phyloP scores from a whole-genome alignment of 108 stramenopile species.

The Skeletonema tropicum region DNA sequence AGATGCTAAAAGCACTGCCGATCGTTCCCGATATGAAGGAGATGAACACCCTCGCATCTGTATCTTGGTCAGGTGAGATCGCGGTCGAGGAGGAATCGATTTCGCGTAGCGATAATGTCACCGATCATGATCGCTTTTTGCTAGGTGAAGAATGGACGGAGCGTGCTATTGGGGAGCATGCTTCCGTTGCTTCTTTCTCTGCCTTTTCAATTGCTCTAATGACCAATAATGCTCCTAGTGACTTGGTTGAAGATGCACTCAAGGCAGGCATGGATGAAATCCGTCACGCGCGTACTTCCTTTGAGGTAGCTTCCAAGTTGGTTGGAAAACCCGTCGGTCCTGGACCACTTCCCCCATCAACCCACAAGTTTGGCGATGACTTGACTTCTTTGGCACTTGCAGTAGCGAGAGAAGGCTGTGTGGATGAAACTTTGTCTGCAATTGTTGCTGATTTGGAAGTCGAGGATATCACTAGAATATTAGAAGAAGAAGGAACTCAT shows the following conservation, averaged over 20 bases:
- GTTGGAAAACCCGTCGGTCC: slow-evolving; percentile 50
- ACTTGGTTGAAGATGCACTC: slow-evolving; percentile 60
- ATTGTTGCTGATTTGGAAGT: slow-evolving; percentile 55
- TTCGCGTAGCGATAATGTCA: slow-evolving; percentile 11
- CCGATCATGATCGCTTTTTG: slow-evolving; percentile 11
- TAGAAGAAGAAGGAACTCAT: slow-evolving; percentile 16
- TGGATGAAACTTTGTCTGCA: slow-evolving; percentile 66
- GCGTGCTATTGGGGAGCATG: slow-evolving; percentile 63
- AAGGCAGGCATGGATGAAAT: slow-evolving; percentile 66
- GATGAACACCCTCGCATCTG: background rate
- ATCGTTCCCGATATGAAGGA: background rate
- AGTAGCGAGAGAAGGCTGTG: slow-evolving; percentile 61
- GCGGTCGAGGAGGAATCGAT: background rate
- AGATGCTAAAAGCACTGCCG: slow-evolving; percentile 39
- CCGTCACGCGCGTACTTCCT: slow-evolving; percentile 58
- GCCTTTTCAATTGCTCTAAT: slow-evolving; percentile 69
- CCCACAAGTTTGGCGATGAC: slow-evolving; percentile 45
- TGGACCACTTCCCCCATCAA: slow-evolving; percentile 52
- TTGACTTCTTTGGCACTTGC: slow-evolving; percentile 57
- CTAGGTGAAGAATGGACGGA: slow-evolving; percentile 58
- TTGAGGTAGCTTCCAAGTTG: slow-evolving; percentile 58
- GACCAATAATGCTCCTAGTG: slow-evolving; percentile 61
- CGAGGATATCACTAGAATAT: slow-evolving; percentile 18
- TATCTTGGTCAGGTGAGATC: slow-evolving; percentile 26
- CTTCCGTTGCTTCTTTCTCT: slow-evolving; percentile 69